These are phyloP conservation scores for Plasmodium adleri DNA, from an alignment of 169 alveolate genomes.

Conservation along the genomic window DNA sequence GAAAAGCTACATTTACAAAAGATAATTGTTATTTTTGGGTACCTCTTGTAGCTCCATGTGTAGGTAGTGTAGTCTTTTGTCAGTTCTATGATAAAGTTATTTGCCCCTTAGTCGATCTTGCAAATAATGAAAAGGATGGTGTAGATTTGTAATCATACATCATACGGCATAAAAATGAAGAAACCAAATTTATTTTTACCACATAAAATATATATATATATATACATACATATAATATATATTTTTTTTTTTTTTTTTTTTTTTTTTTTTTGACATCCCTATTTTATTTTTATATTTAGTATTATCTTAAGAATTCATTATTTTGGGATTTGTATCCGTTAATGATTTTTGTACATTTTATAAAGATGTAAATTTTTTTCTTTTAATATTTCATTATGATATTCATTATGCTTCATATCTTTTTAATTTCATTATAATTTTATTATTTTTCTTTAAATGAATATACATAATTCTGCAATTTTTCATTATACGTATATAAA, in stretches of 20 bases:
- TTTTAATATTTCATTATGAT: background rate
- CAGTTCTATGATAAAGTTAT: slow-evolving; percentile 34
- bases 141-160: slow-evolving; percentile 29
- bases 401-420: background rate
- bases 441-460: background rate
- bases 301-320: too few relatives aligned
- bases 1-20: slow-evolving; percentile 56
- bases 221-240: background rate
- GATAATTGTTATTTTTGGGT: slow-evolving; percentile 76
- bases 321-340: too few relatives aligned
- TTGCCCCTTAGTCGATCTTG: slow-evolving; percentile 27
- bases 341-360: too few relatives aligned
- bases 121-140: slow-evolving; percentile 25
- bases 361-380: too few relatives aligned
- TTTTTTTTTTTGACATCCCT: background rate
- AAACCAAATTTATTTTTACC: background rate
- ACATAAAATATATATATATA: background rate
- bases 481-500: too few relatives aligned
- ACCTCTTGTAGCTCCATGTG: slow-evolving; percentile 72
- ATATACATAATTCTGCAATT: background rate
- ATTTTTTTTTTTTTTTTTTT: too few relatives aligned
- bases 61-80: slow-evolving; percentile 51
- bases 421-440: background rate
- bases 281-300: background rate
- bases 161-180: background rate